Conservation (phyloP, 1,139 yeast species). For the Geotrichum aggregatum region DNA sequence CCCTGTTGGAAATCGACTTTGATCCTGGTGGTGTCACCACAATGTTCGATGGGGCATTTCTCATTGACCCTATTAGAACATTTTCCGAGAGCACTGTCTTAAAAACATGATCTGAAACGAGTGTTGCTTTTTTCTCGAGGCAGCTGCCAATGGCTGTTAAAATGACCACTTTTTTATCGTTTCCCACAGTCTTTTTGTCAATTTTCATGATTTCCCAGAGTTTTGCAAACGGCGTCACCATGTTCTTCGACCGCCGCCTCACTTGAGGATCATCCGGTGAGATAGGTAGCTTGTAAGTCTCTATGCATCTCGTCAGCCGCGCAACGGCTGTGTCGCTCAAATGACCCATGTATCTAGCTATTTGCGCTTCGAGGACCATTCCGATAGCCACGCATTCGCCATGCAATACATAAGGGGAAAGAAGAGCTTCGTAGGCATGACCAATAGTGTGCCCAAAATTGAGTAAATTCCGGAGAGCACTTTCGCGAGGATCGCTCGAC, state of each 20-base stretch:
- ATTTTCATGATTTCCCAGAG: slow-evolving; percentile 84
- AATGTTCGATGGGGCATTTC: slow-evolving; percentile 44
- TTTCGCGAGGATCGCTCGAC: slow-evolving; percentile 89
- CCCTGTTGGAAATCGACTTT: slow-evolving; percentile 95
- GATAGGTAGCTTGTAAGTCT: slow-evolving; percentile 81
- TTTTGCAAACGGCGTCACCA: slow-evolving; percentile 65
- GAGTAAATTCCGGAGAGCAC: slow-evolving; percentile 84
- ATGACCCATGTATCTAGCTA: slow-evolving; percentile 83
- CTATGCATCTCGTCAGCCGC: slow-evolving; percentile 73
- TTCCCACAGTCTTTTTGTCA: slow-evolving; percentile 94
- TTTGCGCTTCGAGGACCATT: slow-evolving; percentile 89
- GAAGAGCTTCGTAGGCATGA: slow-evolving; percentile 96
- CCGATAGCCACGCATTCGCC: slow-evolving; percentile 98
- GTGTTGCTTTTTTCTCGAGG: slow-evolving; percentile 82
- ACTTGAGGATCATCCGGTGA: slow-evolving; percentile 71
- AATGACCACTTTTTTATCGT: slow-evolving; percentile 79
- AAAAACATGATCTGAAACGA: slow-evolving; percentile 73
- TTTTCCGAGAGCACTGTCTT: slow-evolving; percentile 81
- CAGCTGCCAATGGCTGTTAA: slow-evolving; percentile 83
- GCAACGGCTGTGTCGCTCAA: slow-evolving; percentile 92
- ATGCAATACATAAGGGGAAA: slow-evolving; percentile 92
- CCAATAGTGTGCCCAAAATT: slow-evolving; percentile 98
- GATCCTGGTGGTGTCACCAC: slow-evolving; percentile 88
- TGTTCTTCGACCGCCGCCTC: slow-evolving; percentile 61
- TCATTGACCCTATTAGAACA: slow-evolving; percentile 49